Conservation (phyloP, 768 basidiomycete species). For the Sporobolomyces phaffii region DNA sequence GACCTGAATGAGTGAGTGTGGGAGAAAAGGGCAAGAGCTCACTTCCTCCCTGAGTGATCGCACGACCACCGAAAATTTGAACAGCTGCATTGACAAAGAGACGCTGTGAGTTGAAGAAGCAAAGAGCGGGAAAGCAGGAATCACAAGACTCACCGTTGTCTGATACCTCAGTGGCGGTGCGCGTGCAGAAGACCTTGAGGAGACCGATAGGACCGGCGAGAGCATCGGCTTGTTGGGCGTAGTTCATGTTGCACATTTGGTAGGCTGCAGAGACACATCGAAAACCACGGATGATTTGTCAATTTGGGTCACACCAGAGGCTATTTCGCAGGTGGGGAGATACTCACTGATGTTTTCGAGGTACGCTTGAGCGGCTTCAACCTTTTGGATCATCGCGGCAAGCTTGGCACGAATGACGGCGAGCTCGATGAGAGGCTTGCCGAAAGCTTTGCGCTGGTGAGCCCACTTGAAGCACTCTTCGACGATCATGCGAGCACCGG, state of each 20-base stretch:
- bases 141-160: constrained; percentile 50
- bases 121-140: too few species aligned
- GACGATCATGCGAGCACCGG: constrained; percentile 25
- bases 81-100: constrained; percentile 50
- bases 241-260: constrained; percentile 35
- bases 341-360: constrained; percentile 65
- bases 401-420: constrained; percentile 40
- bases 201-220: constrained; percentile 39
- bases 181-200: constrained; percentile 35
- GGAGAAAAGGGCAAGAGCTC: neutral
- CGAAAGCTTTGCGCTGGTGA: constrained; percentile 38
- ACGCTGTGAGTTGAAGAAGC: neutral
- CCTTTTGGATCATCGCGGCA: constrained; percentile 55
- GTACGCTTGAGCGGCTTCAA: constrained; percentile 74
- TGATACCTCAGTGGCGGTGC: constrained; percentile 22
- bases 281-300: neutral
- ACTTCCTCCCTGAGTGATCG: constrained; percentile 56
- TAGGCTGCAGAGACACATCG: constrained; percentile 18
- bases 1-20: too few species aligned
- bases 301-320: too few species aligned
- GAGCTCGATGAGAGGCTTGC: constrained; percentile 32
- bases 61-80: constrained; percentile 79
- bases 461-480: constrained; percentile 40
- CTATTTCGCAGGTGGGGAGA: constrained; percentile 30
- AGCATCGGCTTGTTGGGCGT: constrained; percentile 35